A percentile compares a stretch with the other conserved stretches of the same genome.
These are phyloP conservation scores for Dendrobium nobile DNA, from an alignment of 106 monocot genomes.

Conservation along the genomic window DNA sequence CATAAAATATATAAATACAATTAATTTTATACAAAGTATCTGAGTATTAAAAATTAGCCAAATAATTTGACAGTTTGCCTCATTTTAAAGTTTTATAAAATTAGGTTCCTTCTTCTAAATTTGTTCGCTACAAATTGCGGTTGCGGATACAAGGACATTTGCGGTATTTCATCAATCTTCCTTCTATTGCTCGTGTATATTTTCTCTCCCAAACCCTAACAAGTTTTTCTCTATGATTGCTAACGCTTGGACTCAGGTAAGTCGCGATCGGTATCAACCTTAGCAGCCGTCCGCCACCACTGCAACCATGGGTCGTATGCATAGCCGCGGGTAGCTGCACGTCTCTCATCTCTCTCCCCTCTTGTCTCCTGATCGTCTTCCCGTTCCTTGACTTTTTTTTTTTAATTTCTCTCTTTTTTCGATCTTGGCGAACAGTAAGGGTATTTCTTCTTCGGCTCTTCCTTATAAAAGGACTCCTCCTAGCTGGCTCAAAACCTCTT, in stretches of 20 bases:
- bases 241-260: neutral
- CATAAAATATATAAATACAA: too few relatives aligned
- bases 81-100: too few relatives aligned
- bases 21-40: too few relatives aligned
- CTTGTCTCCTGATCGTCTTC: neutral
- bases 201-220: conserved; percentile 4
- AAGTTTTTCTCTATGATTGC: neutral
- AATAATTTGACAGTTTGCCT: too few relatives aligned
- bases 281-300: neutral
- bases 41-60: too few relatives aligned
- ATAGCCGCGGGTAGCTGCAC: conserved; percentile 28
- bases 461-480: conserved; percentile 72
- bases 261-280: neutral
- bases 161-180: too few relatives aligned
- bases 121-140: too few relatives aligned
- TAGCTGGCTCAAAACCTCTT: conserved; percentile 63
- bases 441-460: conserved; percentile 57
- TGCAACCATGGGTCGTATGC: conserved; percentile 45
- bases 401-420: neutral
- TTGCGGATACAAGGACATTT: too few relatives aligned
- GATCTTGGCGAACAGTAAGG: conserved; percentile 33
- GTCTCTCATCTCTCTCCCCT: neutral
- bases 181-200: too few relatives aligned
- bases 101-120: too few relatives aligned
- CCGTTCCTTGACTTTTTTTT: neutral